Evolutionary conservation across 345 rosid genomes (phyloP).

Genomic region (Cochlearia excelsa): DNA sequence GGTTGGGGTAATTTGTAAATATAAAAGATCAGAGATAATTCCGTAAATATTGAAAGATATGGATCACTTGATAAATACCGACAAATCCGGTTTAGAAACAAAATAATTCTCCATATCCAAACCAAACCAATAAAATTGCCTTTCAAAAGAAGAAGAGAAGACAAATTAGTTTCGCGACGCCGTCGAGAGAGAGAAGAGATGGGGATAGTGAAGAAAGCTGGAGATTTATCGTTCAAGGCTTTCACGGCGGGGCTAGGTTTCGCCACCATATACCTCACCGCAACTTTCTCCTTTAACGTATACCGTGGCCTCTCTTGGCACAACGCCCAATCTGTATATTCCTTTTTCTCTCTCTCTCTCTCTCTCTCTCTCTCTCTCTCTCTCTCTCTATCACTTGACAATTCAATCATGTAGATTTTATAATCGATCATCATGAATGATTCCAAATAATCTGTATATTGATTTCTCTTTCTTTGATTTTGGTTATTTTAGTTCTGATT

Average conservation of each 20-base stretch:
- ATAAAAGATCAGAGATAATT: too few relatives aligned
- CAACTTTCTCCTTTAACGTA: slow-evolving; percentile 72
- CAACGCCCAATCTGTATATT: slow-evolving; percentile 60
- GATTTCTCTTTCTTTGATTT: too few relatives aligned
- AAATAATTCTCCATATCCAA: too few relatives aligned
- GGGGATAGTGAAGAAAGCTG: slow-evolving; percentile 57
- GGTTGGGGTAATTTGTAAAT: too few relatives aligned
- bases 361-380: background rate
- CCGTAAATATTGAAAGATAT: too few relatives aligned
- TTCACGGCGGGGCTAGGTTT: slow-evolving; percentile 75
- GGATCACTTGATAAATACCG: too few relatives aligned
- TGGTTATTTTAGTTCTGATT: background rate
- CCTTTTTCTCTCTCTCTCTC: background rate
- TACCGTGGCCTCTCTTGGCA: slow-evolving; percentile 78
- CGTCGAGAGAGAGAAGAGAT: slow-evolving; percentile 29
- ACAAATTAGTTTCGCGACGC: slow-evolving; percentile 4
- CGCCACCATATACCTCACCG: slow-evolving; percentile 68
- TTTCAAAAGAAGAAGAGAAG: too few relatives aligned
- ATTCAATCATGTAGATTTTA: too few relatives aligned
- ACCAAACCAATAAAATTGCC: too few relatives aligned
- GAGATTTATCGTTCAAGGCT: slow-evolving; percentile 68
- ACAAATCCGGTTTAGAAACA: too few relatives aligned
- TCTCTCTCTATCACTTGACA: background rate
- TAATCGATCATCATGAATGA: too few relatives aligned
- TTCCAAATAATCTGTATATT: too few relatives aligned